phyloP scores from a whole-genome alignment of 805 yeast species.

The Hanseniaspora clermontiae region DNA sequence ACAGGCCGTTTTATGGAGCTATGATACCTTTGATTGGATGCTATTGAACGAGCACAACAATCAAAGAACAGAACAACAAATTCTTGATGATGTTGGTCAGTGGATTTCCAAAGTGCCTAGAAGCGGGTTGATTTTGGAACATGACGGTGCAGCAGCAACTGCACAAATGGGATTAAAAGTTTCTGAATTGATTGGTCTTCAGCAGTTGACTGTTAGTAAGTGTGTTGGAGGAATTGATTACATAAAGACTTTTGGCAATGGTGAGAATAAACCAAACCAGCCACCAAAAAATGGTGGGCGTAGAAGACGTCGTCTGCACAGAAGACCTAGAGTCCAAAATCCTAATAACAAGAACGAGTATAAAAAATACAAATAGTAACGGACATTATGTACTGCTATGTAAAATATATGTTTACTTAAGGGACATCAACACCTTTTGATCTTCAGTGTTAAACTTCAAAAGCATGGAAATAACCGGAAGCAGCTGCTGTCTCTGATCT shows the following conservation, averaged over 20 bases:
- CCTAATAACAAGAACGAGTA: neutral
- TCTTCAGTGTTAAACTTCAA: slow-evolving; percentile 59
- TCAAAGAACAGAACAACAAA: slow-evolving; percentile 36
- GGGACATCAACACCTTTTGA: slow-evolving; percentile 48
- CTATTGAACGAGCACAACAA: slow-evolving; percentile 35
- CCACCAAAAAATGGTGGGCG: neutral
- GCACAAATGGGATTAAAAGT: slow-evolving; percentile 58
- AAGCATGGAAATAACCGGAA: slow-evolving; percentile 74
- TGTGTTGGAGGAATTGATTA: slow-evolving; percentile 61
- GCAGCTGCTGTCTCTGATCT: slow-evolving; percentile 74
- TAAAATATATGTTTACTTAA: slow-evolving; percentile 17
- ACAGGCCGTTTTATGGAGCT: slow-evolving; percentile 82
- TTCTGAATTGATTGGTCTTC: slow-evolving; percentile 40
- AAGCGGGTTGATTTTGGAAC: slow-evolving; percentile 57
- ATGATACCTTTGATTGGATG: slow-evolving; percentile 86
- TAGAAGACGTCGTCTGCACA: neutral
- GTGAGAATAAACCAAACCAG: neutral
- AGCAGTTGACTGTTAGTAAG: slow-evolving; percentile 66
- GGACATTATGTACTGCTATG: neutral
- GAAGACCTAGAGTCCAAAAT: neutral
- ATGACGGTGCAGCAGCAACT: slow-evolving; percentile 58
- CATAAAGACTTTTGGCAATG: slow-evolving; percentile 27
- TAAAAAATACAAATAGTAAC: neutral
- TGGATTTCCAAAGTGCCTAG: slow-evolving; percentile 34
- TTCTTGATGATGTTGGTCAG: slow-evolving; percentile 40